Percentiles rank a stretch among this genome's conserved stretches.
phyloP scores from a whole-genome alignment of 2,329 filamentous ascomycete genomes.

The Cladosporium oxysporum region DNA sequence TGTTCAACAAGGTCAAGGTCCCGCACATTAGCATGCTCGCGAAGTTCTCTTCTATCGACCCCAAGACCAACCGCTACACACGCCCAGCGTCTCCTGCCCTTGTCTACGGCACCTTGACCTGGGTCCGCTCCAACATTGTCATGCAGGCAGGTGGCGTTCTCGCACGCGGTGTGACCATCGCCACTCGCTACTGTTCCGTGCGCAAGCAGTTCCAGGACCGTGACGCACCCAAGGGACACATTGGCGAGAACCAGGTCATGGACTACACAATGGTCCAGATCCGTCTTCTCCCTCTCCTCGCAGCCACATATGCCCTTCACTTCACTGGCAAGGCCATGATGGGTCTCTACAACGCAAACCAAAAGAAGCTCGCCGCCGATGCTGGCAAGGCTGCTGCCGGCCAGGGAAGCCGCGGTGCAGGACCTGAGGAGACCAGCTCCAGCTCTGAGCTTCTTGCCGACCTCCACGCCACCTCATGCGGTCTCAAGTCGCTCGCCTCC shows the following conservation, averaged over 20 bases:
- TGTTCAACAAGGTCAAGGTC: conserved; percentile 75
- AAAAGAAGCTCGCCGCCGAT: conserved; percentile 61
- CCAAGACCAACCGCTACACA: conserved; percentile 67
- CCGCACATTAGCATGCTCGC: conserved; percentile 74
- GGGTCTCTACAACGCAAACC: conserved; percentile 69
- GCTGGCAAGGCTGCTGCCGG: conserved; percentile 43
- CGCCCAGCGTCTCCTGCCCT: conserved; percentile 66
- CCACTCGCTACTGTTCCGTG: conserved; percentile 71
- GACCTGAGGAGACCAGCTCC: conserved; percentile 67
- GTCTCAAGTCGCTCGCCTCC: conserved; percentile 71
- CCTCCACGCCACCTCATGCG: conserved; percentile 74
- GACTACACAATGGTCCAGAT: conserved; percentile 83
- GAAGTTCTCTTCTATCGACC: conserved; percentile 69
- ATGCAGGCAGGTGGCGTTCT: conserved; percentile 71
- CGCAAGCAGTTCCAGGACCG: conserved; percentile 77
- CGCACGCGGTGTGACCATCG: conserved; percentile 75
- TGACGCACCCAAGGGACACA: conserved; percentile 60
- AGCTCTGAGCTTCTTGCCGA: conserved; percentile 71
- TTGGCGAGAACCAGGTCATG: conserved; percentile 71
- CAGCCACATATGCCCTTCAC: conserved; percentile 74
- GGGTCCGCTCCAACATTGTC: conserved; percentile 72
- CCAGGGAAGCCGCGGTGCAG: conserved; percentile 55
- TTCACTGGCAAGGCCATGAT: conserved; percentile 80
- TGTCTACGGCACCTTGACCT: conserved; percentile 75
- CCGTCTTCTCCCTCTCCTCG: conserved; percentile 69